Evolutionary conservation across 2,329 filamentous ascomycete species (phyloP).

Genomic region (Penicillium sp.): DNA sequence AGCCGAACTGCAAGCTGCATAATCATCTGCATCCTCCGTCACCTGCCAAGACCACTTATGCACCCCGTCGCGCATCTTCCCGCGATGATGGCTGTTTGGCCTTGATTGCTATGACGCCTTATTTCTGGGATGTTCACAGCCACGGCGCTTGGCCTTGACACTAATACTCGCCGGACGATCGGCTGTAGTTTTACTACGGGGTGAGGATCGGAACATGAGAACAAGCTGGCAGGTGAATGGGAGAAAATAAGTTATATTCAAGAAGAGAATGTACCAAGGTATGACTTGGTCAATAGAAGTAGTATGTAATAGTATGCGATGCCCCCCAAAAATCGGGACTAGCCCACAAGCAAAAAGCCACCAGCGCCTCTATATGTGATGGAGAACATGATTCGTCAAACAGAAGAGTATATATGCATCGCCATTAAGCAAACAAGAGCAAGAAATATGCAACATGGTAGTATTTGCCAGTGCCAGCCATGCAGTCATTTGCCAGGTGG

Average conservation of each 20-base stretch:
- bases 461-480: neutral
- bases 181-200: neutral
- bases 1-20: neutral
- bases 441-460: neutral
- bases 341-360: conserved; percentile 7
- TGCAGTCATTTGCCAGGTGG: conserved; percentile 1
- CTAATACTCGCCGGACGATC: neutral
- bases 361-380: conserved; percentile 29
- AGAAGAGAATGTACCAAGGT: conserved; percentile 1
- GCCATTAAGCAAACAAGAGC: conserved; percentile 20
- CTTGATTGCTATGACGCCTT: neutral
- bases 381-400: conserved; percentile 30
- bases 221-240: neutral
- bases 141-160: neutral
- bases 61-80: neutral
- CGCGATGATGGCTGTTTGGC: neutral
- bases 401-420: conserved; percentile 22
- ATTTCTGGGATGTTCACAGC: neutral
- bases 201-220: neutral
- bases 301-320: neutral
- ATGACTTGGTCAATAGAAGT: neutral
- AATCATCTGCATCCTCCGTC: neutral
- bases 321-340: neutral
- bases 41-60: conserved; percentile 4
- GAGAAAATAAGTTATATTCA: conserved; percentile 3